phyloP scores from a whole-genome alignment of 345 rosid species.

The Citrus reticulata region DNA sequence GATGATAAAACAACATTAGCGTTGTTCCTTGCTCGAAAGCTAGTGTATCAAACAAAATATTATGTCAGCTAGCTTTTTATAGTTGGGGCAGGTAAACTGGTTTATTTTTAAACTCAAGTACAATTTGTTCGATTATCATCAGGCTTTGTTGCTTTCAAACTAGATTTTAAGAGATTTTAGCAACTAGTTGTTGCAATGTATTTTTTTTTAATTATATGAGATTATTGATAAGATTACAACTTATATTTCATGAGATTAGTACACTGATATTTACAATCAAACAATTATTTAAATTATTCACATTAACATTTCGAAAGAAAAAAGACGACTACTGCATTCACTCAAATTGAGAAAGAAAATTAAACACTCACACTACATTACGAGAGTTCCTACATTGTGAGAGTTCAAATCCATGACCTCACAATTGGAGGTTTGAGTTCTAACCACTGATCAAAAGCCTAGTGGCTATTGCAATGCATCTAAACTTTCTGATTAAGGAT shows the following conservation, averaged over 20 bases:
- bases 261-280: no score
- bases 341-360: no score
- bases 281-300: no score
- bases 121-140: conserved; percentile 4
- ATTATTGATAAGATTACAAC: accelerated
- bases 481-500: background rate
- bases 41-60: no score
- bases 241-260: no score
- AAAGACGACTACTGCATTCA: no score
- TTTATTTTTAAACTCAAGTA: conserved; percentile 13
- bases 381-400: accelerated
- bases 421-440: no score
- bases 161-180: background rate
- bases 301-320: no score
- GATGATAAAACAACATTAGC: background rate
- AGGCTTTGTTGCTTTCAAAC: background rate
- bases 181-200: background rate
- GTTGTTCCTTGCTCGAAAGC: background rate
- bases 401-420: accelerated
- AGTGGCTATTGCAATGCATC: background rate
- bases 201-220: no score
- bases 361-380: no score
- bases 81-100: conserved; percentile 52
- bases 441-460: accelerated
- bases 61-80: conserved; percentile 10